Percentiles rank a stretch among this genome's conserved stretches.
Evolutionary conservation across 1,139 yeast genomes (phyloP).

Genomic region (Pichia inconspicua): DNA sequence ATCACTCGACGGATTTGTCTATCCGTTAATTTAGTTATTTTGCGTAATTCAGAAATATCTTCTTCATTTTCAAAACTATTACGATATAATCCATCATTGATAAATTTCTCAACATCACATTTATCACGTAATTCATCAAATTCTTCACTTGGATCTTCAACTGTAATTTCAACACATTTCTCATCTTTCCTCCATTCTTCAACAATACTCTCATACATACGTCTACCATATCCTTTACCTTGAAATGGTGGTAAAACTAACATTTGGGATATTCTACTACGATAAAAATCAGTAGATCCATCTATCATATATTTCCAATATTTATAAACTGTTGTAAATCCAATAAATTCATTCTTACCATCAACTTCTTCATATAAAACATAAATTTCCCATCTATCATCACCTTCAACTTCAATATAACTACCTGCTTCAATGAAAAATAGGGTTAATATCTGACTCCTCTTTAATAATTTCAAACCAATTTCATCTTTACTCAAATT

Average conservation of each 20-base stretch:
- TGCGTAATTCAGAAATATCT: slow-evolving; percentile 1
- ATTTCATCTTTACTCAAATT: slow-evolving; percentile 29
- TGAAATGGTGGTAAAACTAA: slow-evolving; percentile 77
- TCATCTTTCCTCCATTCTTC: slow-evolving; percentile 47
- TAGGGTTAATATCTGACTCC: slow-evolving; percentile 73
- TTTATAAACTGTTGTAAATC: slow-evolving; percentile 77
- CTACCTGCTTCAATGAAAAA: slow-evolving; percentile 93
- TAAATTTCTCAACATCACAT: slow-evolving; percentile 57
- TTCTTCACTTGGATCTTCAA: slow-evolving; percentile 91
- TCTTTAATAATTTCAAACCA: slow-evolving; percentile 50
- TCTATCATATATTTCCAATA: slow-evolving; percentile 71
- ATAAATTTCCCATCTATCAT: slow-evolving; percentile 65
- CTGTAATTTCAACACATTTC: slow-evolving; percentile 64
- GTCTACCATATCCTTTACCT: slow-evolving; percentile 60
- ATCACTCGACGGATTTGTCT: slow-evolving; percentile 71
- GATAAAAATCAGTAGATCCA: slow-evolving; percentile 47
- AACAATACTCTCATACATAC: slow-evolving; percentile 50
- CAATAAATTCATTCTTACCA: slow-evolving; percentile 41
- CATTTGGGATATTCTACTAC: slow-evolving; percentile 85
- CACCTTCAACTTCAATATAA: slow-evolving; percentile 74
- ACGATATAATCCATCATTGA: slow-evolving; percentile 10
- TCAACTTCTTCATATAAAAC: slow-evolving; percentile 33
- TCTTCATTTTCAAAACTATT: slow-evolving; percentile 30
- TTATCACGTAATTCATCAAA: slow-evolving; percentile 89
- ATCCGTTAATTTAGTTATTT: slow-evolving; percentile 53